Conservation (phyloP, 805 yeast species). For the Lachancea lanzarotensis region DNA sequence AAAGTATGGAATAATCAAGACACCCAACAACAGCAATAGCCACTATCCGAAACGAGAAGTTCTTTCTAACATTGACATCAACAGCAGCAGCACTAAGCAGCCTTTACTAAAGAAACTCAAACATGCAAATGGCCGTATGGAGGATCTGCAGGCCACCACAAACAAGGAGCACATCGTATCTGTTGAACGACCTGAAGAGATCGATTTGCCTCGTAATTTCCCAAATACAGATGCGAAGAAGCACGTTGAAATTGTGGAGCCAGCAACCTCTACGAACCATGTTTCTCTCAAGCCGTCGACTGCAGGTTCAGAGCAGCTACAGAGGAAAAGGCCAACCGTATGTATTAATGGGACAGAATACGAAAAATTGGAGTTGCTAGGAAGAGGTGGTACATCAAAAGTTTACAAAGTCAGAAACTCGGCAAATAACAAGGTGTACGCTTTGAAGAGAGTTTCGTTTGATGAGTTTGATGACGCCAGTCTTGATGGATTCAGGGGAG, state of each 20-base stretch:
- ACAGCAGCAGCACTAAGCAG: conserved; percentile 10
- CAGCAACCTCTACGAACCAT: conserved; percentile 4
- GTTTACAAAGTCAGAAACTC: conserved; percentile 67
- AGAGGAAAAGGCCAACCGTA: conserved; percentile 17
- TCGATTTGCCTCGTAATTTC: not conserved
- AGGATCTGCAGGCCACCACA: not conserved
- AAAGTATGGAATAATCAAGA: conserved; percentile 5
- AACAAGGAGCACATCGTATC: not conserved
- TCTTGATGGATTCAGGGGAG: conserved; percentile 79
- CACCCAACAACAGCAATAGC: conserved; percentile 1
- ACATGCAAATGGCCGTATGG: not conserved
- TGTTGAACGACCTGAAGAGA: not conserved
- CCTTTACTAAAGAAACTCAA: conserved; percentile 2
- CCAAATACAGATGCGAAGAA: conserved; percentile 1
- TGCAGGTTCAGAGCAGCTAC: not conserved
- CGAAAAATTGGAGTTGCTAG: conserved; percentile 70
- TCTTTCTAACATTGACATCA: conserved; percentile 23
- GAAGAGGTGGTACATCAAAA: conserved; percentile 89
- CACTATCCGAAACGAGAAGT: conserved; percentile 23
- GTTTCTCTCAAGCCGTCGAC: conserved; percentile 7
- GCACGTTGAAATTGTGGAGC: conserved; percentile 18
- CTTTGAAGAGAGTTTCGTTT: conserved; percentile 73
- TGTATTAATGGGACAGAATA: conserved; percentile 56
- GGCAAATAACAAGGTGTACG: conserved; percentile 54
- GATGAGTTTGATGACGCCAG: conserved; percentile 76